A percentile compares a stretch with the other conserved stretches of the same genome.
phyloP scores from a whole-genome alignment of 331 rosid genomes.

The Rosa hybrid region DNA sequence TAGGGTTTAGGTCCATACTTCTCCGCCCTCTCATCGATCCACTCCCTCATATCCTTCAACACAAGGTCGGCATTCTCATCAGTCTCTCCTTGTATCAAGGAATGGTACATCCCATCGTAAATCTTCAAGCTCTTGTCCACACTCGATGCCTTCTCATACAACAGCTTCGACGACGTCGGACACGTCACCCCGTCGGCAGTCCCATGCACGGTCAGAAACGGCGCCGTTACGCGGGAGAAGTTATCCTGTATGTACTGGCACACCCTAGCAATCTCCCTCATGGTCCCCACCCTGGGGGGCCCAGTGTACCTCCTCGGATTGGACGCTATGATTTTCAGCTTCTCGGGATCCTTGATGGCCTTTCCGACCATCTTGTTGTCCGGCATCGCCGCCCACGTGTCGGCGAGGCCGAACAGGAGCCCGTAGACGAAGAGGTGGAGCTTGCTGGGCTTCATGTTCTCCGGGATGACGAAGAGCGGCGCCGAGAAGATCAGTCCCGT shows the following conservation, averaged over 20 bases:
- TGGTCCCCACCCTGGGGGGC: constrained; percentile 89
- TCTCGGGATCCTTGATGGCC: constrained; percentile 73
- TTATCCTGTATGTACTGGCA: constrained; percentile 81
- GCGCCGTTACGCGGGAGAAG: constrained; percentile 63
- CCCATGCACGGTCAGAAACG: constrained; percentile 84
- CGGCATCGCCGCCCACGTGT: constrained; percentile 96
- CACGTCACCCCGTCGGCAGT: constrained; percentile 85
- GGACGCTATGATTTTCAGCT: constrained; percentile 69
- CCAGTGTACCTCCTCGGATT: constrained; percentile 91
- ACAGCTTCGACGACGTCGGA: constrained; percentile 70
- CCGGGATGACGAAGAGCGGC: constrained; percentile 84
- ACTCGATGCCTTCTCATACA: constrained; percentile 76
- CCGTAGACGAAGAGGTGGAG: constrained; percentile 60
- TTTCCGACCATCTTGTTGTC: constrained; percentile 94
- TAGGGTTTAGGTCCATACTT: constrained; percentile 37
- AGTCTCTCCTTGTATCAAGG: constrained; percentile 87
- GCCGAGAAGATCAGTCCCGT: constrained; percentile 86
- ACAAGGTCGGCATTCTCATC: constrained; percentile 74
- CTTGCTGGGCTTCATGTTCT: constrained; percentile 80
- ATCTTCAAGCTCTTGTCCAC: constrained; percentile 84
- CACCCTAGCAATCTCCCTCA: constrained; percentile 86
- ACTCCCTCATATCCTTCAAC: constrained; percentile 78
- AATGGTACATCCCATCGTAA: constrained; percentile 75
- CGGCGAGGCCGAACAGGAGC: constrained; percentile 75
- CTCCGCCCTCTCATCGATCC: constrained; percentile 67